Base-by-base conservation (phyloP, 163 green algal genomes). In the Trebouxia gelatinosa region DNA sequence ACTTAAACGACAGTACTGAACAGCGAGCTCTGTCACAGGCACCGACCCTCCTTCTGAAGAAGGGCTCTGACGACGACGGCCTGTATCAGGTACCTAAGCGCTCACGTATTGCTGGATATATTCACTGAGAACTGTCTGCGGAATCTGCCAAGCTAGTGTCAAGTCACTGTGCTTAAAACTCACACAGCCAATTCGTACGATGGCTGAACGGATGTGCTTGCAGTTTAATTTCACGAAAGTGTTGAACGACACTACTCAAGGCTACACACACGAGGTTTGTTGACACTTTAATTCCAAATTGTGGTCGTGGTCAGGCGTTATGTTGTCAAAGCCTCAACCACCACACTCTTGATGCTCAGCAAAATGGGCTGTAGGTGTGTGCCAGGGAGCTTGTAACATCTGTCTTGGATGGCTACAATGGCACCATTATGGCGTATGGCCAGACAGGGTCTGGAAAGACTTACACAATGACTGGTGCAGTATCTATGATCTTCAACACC, bases 341-440 rank as follows among this genome's bases (percentile, higher is more conserved):
- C 3, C 59, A 70, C 29, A 34, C 58, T 16, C 31, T 17, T 28
- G 26, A 19, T 21, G n/a, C 70, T 70, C 32, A 23, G 26, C 28
- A 35, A 9, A 6, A 13, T 39, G 32, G 21, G 23, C 38, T 71
- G 48, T 38, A 78, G 78, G 39, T 68, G 6, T 78, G 78, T 37
- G 57, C 37, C 23, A 59, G 54, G 34, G 78, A 78, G n/a, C 34
- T 94, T 19, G 87, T 96, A 21, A 83, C 89, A 72, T 86, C 90
- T 38, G 86, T 93, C 29, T 58, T 95, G 5, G 81, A 87, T 16
- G 90, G 89, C 7, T 93, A 91, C 83, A 93, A 93, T 71, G 89
- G 84, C 62, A 93, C 89, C 0, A 80, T 94, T 29, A 87, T 93
- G 78, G 91, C 89, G 0, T 94, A 95, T 77, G 91, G 90, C 9